Base-by-base conservation (phyloP, 345 rosid genomes). In the Populus davidiana region DNA sequence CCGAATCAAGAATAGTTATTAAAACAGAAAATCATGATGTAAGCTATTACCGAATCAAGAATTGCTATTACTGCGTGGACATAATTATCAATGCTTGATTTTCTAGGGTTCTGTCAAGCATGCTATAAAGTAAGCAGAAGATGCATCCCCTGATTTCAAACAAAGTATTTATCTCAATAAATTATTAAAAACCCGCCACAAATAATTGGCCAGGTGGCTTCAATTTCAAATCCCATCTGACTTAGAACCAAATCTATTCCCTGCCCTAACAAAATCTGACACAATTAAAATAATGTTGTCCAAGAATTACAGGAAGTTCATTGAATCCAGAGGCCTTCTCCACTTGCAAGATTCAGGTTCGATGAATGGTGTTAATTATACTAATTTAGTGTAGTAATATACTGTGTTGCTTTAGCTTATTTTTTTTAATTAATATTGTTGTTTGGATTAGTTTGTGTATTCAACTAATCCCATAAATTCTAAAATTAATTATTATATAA, bases 391-490 rank as follows among this genome's bases (percentile, higher is more conserved):
- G n/a, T 38, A 23, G 1, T n/a, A 12, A 0, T 9, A 1, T 56
- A 1, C 33, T 13, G 36, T 13, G n/a, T 5, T 3, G 27, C 50
- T 23, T 17, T 44, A 31, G 33, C 3, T 31, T 31, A 25, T 31
- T 31, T 31, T 31, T 29, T 29, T 29, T 29, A 29, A 31, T 31
- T 31, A 31, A 31, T 2, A 0, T 29, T 0, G 31, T 0, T 29
- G 2, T 29, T 0, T 29, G 31, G 2, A 29, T 29, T 0, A 29
- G 31, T 2, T 29, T 2, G 31, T 29, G 31, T 29, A 29, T 2
- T 31, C 3, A 1, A 31, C 0, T 31, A 31, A 31, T 2, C 2
- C 0, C 0, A 31, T 1, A 1, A 0, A 0, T 2, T 2, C 0
- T 31, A 2, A 2, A 31, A 1, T 31, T 31, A 31, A 31, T 1